Conservation (phyloP, 495 filamentous ascomycete species). For the Penicillium coffeae region DNA sequence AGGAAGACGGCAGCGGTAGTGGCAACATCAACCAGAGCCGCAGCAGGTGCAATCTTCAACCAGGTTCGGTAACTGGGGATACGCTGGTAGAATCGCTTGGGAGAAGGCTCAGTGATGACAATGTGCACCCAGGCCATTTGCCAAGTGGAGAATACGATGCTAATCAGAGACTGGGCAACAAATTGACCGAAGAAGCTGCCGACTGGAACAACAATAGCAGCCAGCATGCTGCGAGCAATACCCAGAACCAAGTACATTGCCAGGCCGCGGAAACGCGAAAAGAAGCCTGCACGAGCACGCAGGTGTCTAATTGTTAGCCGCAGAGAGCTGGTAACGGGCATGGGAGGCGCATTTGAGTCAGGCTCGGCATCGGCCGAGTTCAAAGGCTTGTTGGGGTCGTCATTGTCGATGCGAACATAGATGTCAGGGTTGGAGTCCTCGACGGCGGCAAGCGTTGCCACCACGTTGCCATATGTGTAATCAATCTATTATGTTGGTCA, state of each 20-base stretch:
- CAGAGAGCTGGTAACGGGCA: conserved; percentile 59
- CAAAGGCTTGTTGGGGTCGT: conserved; percentile 29
- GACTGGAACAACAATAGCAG: conserved; percentile 20
- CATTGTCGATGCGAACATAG: conserved; percentile 43
- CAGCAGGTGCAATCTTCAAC: conserved; percentile 50
- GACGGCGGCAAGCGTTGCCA: conserved; percentile 57
- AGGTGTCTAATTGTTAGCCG: conserved; percentile 56
- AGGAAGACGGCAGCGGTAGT: conserved; percentile 34
- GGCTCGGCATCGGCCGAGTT: conserved; percentile 32
- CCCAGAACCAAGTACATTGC: conserved; percentile 30
- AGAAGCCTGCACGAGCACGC: conserved; percentile 48
- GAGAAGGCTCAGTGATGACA: conserved; percentile 53
- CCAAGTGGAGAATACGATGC: conserved; percentile 45
- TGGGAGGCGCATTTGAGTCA: conserved; percentile 15
- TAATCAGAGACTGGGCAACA: conserved; percentile 35
- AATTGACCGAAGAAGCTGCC: conserved; percentile 31
- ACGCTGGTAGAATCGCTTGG: conserved; percentile 49
- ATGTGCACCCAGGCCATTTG: conserved; percentile 59
- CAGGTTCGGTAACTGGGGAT: conserved; percentile 43
- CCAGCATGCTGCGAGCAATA: conserved; percentile 27
- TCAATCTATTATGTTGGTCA: conserved; percentile 26
- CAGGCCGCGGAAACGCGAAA: conserved; percentile 57
- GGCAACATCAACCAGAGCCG: conserved; percentile 40
- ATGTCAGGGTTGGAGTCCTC: conserved; percentile 59
- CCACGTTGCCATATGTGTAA: conserved; percentile 57